phyloP scores from a whole-genome alignment of 2,329 filamentous ascomycete species.

The Ceratocystis variospora region DNA sequence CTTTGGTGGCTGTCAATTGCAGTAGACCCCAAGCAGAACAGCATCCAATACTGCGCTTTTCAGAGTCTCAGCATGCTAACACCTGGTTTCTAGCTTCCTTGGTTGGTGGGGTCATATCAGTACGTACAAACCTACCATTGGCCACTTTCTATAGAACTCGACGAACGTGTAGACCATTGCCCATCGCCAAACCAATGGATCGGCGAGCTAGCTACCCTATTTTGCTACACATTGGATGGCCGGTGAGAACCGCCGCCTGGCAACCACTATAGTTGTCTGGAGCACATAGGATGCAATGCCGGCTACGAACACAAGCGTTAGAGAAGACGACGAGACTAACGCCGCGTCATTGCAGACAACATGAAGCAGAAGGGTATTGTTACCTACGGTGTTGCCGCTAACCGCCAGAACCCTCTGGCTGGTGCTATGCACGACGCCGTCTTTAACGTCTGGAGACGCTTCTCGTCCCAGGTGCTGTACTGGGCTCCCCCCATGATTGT shows the following conservation, averaged over 20 bases:
- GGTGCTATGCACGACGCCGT: constrained; percentile 65
- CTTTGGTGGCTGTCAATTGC: not conserved
- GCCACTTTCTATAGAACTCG: not conserved
- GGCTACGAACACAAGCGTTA: not conserved
- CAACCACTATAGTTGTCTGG: not conserved
- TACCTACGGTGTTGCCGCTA: constrained; percentile 65
- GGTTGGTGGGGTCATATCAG: constrained; percentile 19
- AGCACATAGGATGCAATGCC: not conserved
- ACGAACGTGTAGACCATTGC: not conserved
- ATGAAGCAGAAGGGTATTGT: constrained; percentile 49
- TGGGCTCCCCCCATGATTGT: constrained; percentile 63
- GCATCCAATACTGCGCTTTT: no score
- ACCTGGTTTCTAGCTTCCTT: constrained; percentile 13
- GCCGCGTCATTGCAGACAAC: constrained; percentile 7
- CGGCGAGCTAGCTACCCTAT: not conserved
- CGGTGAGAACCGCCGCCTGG: not conserved
- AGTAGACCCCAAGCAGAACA: no score
- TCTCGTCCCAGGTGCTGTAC: constrained; percentile 77
- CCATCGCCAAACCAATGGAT: not conserved
- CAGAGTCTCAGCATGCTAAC: not conserved
- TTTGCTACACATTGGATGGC: not conserved
- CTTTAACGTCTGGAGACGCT: constrained; percentile 91
- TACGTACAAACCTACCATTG: constrained; percentile 9
- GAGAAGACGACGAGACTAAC: not conserved
- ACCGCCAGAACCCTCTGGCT: constrained; percentile 79